These are phyloP conservation scores for Kodamaea jinghongensis DNA, from an alignment of 805 yeast genomes.

Conservation along the genomic window DNA sequence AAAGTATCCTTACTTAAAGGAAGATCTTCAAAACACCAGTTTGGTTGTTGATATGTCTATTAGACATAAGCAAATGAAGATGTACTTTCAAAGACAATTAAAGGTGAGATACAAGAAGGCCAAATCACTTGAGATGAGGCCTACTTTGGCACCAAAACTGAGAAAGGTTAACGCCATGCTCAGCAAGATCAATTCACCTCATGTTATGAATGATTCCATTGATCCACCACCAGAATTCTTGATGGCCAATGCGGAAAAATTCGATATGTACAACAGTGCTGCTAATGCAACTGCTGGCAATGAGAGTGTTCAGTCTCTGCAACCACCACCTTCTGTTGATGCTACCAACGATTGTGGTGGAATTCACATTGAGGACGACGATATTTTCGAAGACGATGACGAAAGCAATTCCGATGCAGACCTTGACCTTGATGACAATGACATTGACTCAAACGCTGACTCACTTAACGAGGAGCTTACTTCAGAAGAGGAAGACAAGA, in stretches of 20 bases:
- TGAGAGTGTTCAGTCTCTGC: neutral
- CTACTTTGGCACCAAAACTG: slow-evolving; percentile 34
- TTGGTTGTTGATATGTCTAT: slow-evolving; percentile 64
- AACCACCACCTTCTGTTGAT: neutral
- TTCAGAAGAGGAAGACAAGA: slow-evolving; percentile 7
- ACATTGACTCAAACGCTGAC: slow-evolving; percentile 10
- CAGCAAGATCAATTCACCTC: slow-evolving; percentile 31
- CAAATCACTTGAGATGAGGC: slow-evolving; percentile 27
- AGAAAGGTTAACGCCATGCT: slow-evolving; percentile 17
- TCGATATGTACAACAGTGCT: slow-evolving; percentile 27
- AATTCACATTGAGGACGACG: slow-evolving; percentile 17
- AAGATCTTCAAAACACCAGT: slow-evolving; percentile 69
- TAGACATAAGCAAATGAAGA: slow-evolving; percentile 38
- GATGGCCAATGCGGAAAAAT: slow-evolving; percentile 29
- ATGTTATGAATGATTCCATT: slow-evolving; percentile 31
- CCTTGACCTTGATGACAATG: slow-evolving; percentile 21
- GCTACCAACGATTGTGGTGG: too few relatives aligned
- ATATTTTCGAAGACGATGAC: slow-evolving; percentile 28
- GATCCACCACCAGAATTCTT: slow-evolving; percentile 19
- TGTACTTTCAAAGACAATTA: slow-evolving; percentile 35
- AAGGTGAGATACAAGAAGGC: slow-evolving; percentile 30
- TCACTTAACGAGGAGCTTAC: slow-evolving; percentile 11
- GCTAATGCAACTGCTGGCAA: neutral
- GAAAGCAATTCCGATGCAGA: slow-evolving; percentile 28
- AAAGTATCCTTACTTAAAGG: slow-evolving; percentile 79